These are phyloP conservation scores for Trametopsis cervina DNA, from an alignment of 768 basidiomycete genomes.

Conservation along the genomic window DNA sequence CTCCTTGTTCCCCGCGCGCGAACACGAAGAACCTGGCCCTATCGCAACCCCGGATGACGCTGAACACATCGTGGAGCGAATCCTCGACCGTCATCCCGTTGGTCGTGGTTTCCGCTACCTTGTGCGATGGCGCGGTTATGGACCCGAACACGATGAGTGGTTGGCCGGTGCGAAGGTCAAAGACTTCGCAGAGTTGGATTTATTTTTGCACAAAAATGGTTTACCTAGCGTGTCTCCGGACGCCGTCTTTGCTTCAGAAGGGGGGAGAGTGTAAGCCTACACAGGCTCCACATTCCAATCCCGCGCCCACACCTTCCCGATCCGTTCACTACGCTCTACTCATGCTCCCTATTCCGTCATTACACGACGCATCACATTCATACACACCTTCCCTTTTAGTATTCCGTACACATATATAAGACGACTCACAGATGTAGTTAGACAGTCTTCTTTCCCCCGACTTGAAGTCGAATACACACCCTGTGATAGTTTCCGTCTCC, in stretches of 20 bases:
- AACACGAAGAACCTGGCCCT: constrained; percentile 19
- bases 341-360: too few relatives aligned
- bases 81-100: constrained; percentile 18
- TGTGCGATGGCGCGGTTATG: constrained; percentile 27
- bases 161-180: constrained; percentile 17
- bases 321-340: too few relatives aligned
- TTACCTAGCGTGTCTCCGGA: neutral
- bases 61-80: constrained; percentile 25
- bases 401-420: too few relatives aligned
- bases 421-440: too few relatives aligned
- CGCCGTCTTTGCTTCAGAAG: neutral
- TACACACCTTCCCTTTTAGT: too few relatives aligned
- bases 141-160: constrained; percentile 25
- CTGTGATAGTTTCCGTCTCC: too few relatives aligned
- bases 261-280: neutral
- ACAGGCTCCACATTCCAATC: neutral
- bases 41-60: constrained; percentile 15
- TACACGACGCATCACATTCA: too few relatives aligned
- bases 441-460: too few relatives aligned
- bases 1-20: constrained; percentile 27
- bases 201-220: neutral
- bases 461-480: too few relatives aligned
- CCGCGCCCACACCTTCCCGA: too few relatives aligned
- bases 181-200: constrained; percentile 22
- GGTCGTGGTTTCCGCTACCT: constrained; percentile 27